Conservation (phyloP, 306 rosid species). For the Abrus precatorius region DNA sequence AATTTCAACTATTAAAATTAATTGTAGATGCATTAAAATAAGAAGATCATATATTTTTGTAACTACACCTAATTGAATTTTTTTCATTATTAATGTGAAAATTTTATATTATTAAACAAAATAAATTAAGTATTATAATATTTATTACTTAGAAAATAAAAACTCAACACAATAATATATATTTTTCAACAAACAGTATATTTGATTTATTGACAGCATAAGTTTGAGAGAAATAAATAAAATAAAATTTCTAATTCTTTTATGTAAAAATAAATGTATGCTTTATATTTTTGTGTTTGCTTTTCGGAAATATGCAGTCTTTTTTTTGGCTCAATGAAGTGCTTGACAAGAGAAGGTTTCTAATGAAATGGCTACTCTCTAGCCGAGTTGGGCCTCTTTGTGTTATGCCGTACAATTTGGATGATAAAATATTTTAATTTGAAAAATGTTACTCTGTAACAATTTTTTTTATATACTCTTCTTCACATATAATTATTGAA, state of each 20-base stretch:
- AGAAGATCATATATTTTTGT: too few species aligned
- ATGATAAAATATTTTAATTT: neutral
- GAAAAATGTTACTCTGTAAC: neutral
- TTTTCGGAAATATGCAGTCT: neutral
- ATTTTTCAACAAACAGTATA: too few species aligned
- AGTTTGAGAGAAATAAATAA: neutral
- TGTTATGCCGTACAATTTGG: neutral
- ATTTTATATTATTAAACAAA: conserved; percentile 4
- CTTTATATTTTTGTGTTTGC: too few species aligned
- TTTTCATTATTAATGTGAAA: neutral
- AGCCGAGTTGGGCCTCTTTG: neutral
- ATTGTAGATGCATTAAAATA: too few species aligned
- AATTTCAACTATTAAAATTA: too few species aligned
- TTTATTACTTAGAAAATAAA: too few species aligned
- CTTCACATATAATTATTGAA: neutral
- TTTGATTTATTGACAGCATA: neutral
- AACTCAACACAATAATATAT: too few species aligned
- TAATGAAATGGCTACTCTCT: neutral
- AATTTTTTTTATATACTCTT: neutral
- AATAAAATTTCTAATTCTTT: neutral
- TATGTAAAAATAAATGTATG: neutral
- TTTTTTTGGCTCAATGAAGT: neutral
- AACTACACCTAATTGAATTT: neutral
- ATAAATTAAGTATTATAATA: neutral
- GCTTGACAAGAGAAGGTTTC: neutral